phyloP scores from a whole-genome alignment of 2,329 filamentous ascomycete genomes.

The Diaporthe citriasiana region DNA sequence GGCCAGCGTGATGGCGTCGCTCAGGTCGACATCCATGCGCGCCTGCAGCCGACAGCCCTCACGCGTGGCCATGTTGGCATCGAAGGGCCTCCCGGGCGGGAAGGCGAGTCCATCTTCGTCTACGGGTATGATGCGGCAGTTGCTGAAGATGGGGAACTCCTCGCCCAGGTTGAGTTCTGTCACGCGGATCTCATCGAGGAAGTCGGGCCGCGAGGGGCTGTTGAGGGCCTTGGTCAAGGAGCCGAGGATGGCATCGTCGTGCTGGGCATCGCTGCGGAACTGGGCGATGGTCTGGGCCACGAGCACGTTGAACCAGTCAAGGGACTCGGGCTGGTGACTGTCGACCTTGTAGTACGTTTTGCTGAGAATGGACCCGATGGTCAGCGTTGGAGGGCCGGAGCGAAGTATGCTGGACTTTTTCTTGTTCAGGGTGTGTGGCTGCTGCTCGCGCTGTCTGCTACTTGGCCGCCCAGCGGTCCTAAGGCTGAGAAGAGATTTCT shows the following conservation, averaged over 20 bases:
- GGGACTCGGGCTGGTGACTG: constrained; percentile 93
- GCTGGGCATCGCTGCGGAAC: constrained; percentile 90
- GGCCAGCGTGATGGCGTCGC: constrained; percentile 94
- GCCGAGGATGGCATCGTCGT: constrained; percentile 89
- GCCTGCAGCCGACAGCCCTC: constrained; percentile 87
- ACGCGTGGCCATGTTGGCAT: constrained; percentile 65
- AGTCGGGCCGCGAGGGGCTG: constrained; percentile 87
- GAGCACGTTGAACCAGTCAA: constrained; percentile 99
- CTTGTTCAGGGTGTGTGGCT: constrained; percentile 61
- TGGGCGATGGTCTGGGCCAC: constrained; percentile 97
- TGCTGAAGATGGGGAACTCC: constrained; percentile 98
- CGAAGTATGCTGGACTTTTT: constrained; percentile 82
- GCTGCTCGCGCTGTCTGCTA: constrained; percentile 53
- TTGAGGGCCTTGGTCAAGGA: constrained; percentile 90
- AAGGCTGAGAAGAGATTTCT: constrained; percentile 78
- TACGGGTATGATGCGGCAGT: constrained; percentile 94
- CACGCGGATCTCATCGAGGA: constrained; percentile 92
- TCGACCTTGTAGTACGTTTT: constrained; percentile 99
- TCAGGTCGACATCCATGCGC: constrained; percentile 95
- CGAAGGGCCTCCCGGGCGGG: constrained; percentile 64
- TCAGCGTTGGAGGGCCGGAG: constrained; percentile 77
- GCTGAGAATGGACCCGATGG: constrained; percentile 92
- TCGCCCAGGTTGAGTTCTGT: constrained; percentile 95
- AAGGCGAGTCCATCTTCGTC: constrained; percentile 80
- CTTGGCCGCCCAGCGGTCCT: constrained; percentile 57